Conservation (phyloP, 2,329 filamentous ascomycete genomes). For the Apiospora phragmitis region DNA sequence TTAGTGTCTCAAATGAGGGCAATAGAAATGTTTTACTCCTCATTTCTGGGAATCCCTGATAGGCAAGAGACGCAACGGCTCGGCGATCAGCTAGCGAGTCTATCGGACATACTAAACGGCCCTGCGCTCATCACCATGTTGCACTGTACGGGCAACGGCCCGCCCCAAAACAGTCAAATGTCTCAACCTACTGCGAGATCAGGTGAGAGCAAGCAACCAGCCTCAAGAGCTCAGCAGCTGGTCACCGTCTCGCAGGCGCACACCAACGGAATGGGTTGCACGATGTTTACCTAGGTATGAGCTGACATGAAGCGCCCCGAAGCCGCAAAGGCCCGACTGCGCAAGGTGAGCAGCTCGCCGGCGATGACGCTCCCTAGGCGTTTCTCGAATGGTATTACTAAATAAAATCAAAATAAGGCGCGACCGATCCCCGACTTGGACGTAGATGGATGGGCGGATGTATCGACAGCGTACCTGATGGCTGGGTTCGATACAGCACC, state of each 20-base stretch:
- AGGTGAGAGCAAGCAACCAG: not conserved
- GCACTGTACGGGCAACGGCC: constrained; percentile 4
- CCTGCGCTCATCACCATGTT: not conserved
- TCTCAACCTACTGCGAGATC: not conserved
- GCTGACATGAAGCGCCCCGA: not conserved
- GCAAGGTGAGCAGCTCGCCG: not conserved
- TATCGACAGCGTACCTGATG: constrained; percentile 7
- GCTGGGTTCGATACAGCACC: constrained; percentile 3
- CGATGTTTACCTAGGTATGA: not conserved
- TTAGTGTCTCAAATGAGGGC: not conserved
- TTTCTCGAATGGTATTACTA: not conserved
- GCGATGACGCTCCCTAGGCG: not conserved
- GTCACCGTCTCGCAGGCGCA: not conserved
- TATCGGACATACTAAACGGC: constrained; percentile 1
- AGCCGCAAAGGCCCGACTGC: constrained; percentile 3
- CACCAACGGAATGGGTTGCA: not conserved
- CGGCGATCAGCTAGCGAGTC: constrained; percentile 1
- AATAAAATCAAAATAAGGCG: constrained; percentile 1
- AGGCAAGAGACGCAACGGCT: not conserved
- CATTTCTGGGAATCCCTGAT: not conserved
- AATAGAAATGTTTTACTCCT: not conserved
- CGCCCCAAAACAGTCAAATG: not conserved
- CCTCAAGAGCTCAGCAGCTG: not conserved
- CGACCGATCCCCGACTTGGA: constrained; percentile 3
- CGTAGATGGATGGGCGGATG: not conserved